Base-by-base conservation (phyloP, 352 stramenopile species). In the Globisporangium parvum region DNA sequence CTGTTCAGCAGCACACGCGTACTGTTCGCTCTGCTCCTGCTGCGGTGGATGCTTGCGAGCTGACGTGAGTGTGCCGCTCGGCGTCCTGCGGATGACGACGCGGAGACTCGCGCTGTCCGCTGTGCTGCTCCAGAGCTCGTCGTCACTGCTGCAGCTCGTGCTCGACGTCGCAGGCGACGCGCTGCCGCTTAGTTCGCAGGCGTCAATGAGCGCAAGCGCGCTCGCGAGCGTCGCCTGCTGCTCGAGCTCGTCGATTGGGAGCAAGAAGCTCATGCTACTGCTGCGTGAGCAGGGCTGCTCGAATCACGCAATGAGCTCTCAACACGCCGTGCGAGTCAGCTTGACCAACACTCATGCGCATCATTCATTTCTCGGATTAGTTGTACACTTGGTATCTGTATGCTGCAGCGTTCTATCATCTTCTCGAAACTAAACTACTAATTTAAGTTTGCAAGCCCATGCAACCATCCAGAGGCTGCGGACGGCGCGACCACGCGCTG, bases 181-280 rank as follows among this genome's bases (percentile, higher is more conserved):
- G 28, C 41, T 9, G 24, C 24, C 18, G 12, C 6, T 35, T 15
- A 3, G 18, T 17, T 52, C 53, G 28, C 41, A 63, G 9, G 52
- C 57, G 20, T 69, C 62, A 52, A 69, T 65, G 53, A 69, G 59
- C 31, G 53, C 58, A 33, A 69, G 20, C 21, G 60, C 51, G 18
- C 50, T 51, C 28, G 51, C 49, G 33, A 69, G 47, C 42, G 62
- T 69, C 14, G 42, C 44, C 14, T 40, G 31, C 44, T 40, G 53
- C 28, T 59, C 42, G 31, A 33, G 28, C 42, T 59, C 53, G 28
- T 44, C n/a, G 24, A n/a, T 9, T 23, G 2, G 18, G 8, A 47
- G 18, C 18, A 59, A n/a, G 31, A 59, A 59, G 44, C 53, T 59
- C 53, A 59, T 59, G 12, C 31, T 9, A n/a, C n/a, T n/a, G n/a